These are phyloP conservation scores for Parmelia sp. DNA, from an alignment of 495 filamentous ascomycete genomes.

Conservation along the genomic window DNA sequence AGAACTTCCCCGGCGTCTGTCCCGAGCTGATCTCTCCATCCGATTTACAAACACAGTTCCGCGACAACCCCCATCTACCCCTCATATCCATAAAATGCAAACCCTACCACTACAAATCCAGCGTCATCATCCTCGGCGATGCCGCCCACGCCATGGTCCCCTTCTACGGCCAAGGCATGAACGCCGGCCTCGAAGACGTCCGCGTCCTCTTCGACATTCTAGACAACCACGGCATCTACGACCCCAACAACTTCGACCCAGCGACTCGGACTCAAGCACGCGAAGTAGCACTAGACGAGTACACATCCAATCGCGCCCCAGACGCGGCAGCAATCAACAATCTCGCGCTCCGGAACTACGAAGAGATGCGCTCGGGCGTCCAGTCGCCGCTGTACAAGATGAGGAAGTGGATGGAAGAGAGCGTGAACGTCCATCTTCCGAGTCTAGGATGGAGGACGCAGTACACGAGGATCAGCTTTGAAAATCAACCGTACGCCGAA, in stretches of 20 bases:
- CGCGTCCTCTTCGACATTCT: slow-evolving; percentile 70
- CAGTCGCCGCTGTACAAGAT: slow-evolving; percentile 65
- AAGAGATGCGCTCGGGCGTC: slow-evolving; percentile 85
- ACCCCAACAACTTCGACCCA: neutral
- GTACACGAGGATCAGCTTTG: slow-evolving; percentile 89
- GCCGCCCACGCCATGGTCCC: slow-evolving; percentile 97
- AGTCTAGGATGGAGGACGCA: slow-evolving; percentile 79
- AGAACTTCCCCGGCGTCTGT: slow-evolving; percentile 77
- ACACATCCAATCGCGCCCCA: slow-evolving; percentile 60
- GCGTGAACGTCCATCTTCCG: slow-evolving; percentile 68
- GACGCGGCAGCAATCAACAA: slow-evolving; percentile 91
- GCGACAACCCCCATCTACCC: slow-evolving; percentile 76
- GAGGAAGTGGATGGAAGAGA: slow-evolving; percentile 81
- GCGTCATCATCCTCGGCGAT: slow-evolving; percentile 84
- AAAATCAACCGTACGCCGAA: slow-evolving; percentile 83
- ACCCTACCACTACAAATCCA: slow-evolving; percentile 72
- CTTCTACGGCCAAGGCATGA: slow-evolving; percentile 87
- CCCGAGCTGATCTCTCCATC: slow-evolving; percentile 67
- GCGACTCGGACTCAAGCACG: neutral
- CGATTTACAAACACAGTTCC: slow-evolving; percentile 65
- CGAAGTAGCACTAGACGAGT: slow-evolving; percentile 50
- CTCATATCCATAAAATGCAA: slow-evolving; percentile 87
- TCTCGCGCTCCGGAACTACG: slow-evolving; percentile 82
- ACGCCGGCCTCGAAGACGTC: slow-evolving; percentile 80
- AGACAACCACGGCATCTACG: slow-evolving; percentile 54